These are phyloP conservation scores for Heliamphora exappendiculata DNA, from an alignment of 148 eudicot species.

Conservation along the genomic window DNA sequence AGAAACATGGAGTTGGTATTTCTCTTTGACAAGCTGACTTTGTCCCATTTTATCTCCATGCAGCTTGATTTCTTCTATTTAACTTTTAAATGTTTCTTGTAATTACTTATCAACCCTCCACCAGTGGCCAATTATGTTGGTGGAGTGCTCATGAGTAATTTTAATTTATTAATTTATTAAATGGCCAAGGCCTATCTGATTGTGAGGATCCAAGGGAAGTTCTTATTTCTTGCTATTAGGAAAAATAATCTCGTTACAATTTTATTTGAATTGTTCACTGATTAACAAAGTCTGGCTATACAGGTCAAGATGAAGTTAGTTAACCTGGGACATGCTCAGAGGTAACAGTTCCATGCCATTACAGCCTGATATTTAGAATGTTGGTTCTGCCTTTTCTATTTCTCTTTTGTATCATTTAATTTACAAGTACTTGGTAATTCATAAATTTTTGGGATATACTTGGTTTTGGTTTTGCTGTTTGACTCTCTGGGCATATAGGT, in stretches of 20 bases:
- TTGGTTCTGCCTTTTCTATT: neutral
- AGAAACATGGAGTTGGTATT: slow-evolving; percentile 10
- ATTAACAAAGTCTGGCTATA: slow-evolving; percentile 17
- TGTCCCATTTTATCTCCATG: neutral
- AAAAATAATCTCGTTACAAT: neutral
- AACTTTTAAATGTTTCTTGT: neutral
- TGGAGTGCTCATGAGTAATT: neutral
- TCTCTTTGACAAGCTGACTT: neutral
- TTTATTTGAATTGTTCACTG: neutral
- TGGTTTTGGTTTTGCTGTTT: neutral
- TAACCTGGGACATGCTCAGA: slow-evolving; percentile 66
- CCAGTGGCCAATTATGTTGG: neutral
- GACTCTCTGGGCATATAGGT: neutral
- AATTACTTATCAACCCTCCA: neutral
- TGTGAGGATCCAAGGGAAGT: neutral
- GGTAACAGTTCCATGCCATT: slow-evolving; percentile 31
- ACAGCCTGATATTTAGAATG: neutral
- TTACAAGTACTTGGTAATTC: neutral
- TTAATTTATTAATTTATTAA: neutral
- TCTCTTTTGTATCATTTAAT: neutral
- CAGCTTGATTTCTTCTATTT: neutral
- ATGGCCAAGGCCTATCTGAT: neutral
- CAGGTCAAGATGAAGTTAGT: slow-evolving; percentile 85
- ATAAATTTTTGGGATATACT: neutral
- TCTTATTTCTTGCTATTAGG: neutral